These are phyloP conservation scores for Entrophospora sp. DNA, from an alignment of 192 early-diverging fungal species.

Conservation along the genomic window DNA sequence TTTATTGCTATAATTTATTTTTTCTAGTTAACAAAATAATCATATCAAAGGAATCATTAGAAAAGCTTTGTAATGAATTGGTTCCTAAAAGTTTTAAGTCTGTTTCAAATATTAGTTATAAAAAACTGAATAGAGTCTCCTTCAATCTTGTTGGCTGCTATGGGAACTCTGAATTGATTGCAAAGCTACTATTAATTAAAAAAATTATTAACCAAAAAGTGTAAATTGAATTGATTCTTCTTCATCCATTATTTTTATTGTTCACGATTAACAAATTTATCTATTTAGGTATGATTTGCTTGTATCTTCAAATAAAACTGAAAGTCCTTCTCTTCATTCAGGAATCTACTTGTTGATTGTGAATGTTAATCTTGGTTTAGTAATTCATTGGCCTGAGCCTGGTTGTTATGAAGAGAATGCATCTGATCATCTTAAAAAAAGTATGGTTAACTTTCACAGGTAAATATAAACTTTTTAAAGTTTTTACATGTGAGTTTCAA, in stretches of 20 bases:
- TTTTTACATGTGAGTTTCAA: too few relatives aligned
- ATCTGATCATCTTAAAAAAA: conserved; percentile 16
- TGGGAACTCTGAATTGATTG: conserved; percentile 2
- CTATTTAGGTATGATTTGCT: not conserved
- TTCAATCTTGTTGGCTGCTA: conserved; percentile 10
- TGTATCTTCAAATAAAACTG: not conserved
- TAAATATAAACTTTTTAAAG: not conserved
- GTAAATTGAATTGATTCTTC: not conserved
- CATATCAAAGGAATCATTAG: conserved; percentile 5
- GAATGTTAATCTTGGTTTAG: not conserved
- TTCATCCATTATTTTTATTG: not conserved
- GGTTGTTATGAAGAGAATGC: conserved; percentile 19
- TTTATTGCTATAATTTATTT: not conserved
- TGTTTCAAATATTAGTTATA: conserved; percentile 10
- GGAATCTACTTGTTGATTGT: conserved; percentile 1
- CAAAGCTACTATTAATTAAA: conserved; percentile 1
- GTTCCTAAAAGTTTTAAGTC: conserved; percentile 17
- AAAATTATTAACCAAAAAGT: conserved; percentile 1
- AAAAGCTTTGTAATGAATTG: conserved; percentile 14
- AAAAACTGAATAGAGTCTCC: not conserved
- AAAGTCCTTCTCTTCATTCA: not conserved
- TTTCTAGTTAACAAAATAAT: conserved; percentile 14
- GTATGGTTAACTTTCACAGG: conserved; percentile 22
- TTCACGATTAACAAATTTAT: not conserved
- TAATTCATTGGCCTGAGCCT: conserved; percentile 17